A percentile compares a stretch with the other conserved stretches of the same genome.
These are phyloP conservation scores for Gaultheria prostrata DNA, from an alignment of 148 eudicot genomes.

Conservation along the genomic window DNA sequence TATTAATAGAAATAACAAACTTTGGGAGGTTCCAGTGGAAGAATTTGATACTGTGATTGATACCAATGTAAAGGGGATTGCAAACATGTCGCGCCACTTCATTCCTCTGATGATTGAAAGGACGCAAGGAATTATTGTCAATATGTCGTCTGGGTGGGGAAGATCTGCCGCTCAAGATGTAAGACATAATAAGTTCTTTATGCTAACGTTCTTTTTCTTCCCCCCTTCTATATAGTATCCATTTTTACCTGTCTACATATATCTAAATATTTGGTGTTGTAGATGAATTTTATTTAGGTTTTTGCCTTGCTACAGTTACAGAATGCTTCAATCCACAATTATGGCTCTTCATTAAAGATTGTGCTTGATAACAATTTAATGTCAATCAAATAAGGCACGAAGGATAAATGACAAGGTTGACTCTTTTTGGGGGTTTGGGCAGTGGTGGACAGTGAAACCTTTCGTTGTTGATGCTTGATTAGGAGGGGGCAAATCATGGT, in stretches of 20 bases:
- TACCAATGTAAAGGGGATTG: conserved; percentile 82
- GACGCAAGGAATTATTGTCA: conserved; percentile 85
- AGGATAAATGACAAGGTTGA: background rate
- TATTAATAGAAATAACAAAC: conserved; percentile 75
- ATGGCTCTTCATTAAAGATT: background rate
- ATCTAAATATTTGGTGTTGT: background rate
- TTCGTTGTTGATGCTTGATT: background rate
- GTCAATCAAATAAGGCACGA: background rate
- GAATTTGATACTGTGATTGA: conserved; percentile 89
- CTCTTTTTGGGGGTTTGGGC: background rate
- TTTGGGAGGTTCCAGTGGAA: conserved; percentile 95
- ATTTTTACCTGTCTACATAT: no score
- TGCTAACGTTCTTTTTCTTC: no score
- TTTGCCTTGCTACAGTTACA: background rate
- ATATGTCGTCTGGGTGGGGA: conserved; percentile 99
- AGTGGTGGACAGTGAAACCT: background rate
- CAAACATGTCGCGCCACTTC: conserved; percentile 86
- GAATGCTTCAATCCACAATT: background rate
- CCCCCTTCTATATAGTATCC: no score
- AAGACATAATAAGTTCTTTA: conserved; percentile 6
- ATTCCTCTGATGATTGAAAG: conserved; percentile 83
- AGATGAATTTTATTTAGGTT: background rate
- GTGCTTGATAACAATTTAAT: background rate
- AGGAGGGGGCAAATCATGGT: background rate
- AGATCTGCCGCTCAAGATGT: conserved; percentile 97